Evolutionary conservation across 2,329 filamentous ascomycete genomes (phyloP), one percentile per base, ranked within the genome.

Genomic region (Pyricularia pennisetigena): DNA sequence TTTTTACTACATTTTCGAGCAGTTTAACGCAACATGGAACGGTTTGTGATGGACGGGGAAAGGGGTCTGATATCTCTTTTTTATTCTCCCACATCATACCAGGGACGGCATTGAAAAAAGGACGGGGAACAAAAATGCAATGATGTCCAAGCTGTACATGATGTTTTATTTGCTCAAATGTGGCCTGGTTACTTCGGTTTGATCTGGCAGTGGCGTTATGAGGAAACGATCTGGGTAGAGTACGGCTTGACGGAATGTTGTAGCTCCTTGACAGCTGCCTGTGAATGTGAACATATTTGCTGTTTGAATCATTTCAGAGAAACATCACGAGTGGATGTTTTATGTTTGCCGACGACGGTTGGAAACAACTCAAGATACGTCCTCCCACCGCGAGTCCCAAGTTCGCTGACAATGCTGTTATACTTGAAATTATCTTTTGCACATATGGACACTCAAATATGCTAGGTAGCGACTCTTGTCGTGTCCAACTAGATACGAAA

Each of bases 31-130:
- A 62, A 62, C 59, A 62, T 62, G 59, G 59, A 62, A 62, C 59
- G 59, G 59, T 62, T 62, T 62, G 59, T 62, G 59, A 28, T 28
- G 59, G 59, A 62, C 59, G 59, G 59, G 59, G 59, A 62, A 62
- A 28, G 57, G 59, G 59, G 57, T 61, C 57, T 61, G 57, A 61
- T 61, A 26, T 61, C 35, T 61, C 29, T 64, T 65, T 66, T 35
- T 80, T 79, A 79, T 79, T 76, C 72, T 76, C 77, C 78, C 77
- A 61, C 41, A 65, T 16, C 59, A 62, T 23, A 62, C 26, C 59
- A 62, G 59, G 59, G 59, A 61, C 59, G 59, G 59, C 59, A 62
- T 62, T 62, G 59, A 62, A 62, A 62, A 61, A 61, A 61, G 28
- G 28, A 28, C 16, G 59, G 28, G 59, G 59, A 14, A 62, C 26